Evolutionary conservation across 2,329 filamentous ascomycete genomes (phyloP).

Genomic region (Chaetothyriales sp.): DNA sequence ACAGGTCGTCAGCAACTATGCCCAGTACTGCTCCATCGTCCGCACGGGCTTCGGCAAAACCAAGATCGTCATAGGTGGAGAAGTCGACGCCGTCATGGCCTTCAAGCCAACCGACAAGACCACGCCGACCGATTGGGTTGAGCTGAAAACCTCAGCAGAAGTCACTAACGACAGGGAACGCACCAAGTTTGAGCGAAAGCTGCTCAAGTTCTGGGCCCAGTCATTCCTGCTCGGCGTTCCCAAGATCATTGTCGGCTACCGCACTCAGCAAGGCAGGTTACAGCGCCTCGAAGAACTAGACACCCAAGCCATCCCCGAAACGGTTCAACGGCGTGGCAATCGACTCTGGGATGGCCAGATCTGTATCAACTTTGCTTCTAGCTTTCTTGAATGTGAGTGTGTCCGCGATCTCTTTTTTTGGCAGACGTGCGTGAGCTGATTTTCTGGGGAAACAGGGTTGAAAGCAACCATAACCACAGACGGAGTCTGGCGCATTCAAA

Average conservation of each 20-base stretch:
- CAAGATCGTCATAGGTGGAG: constrained; percentile 69
- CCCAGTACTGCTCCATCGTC: constrained; percentile 92
- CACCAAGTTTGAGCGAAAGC: constrained; percentile 70
- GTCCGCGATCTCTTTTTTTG: no score
- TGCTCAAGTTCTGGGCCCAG: constrained; percentile 94
- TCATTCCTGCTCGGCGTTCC: constrained; percentile 88
- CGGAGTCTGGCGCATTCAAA: constrained; percentile 69
- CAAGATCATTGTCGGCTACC: constrained; percentile 81
- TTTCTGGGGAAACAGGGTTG: constrained; percentile 37
- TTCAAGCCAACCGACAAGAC: constrained; percentile 54
- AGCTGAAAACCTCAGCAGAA: constrained; percentile 79
- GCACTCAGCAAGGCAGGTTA: constrained; percentile 59
- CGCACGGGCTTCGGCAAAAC: constrained; percentile 70
- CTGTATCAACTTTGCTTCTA: constrained; percentile 79
- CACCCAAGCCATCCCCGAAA: constrained; percentile 64
- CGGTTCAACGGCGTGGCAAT: constrained; percentile 52
- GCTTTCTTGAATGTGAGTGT: constrained; percentile 60
- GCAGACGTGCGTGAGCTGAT: not conserved
- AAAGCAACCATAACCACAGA: constrained; percentile 48
- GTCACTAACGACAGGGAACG: constrained; percentile 55
- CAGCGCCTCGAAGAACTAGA: constrained; percentile 62
- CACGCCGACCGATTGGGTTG: constrained; percentile 76
- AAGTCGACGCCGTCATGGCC: constrained; percentile 93
- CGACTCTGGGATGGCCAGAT: constrained; percentile 79
- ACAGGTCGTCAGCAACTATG: constrained; percentile 68